Evolutionary conservation across 805 yeast species (phyloP).

Genomic region (Wickerhamomyces strasburgensis): DNA sequence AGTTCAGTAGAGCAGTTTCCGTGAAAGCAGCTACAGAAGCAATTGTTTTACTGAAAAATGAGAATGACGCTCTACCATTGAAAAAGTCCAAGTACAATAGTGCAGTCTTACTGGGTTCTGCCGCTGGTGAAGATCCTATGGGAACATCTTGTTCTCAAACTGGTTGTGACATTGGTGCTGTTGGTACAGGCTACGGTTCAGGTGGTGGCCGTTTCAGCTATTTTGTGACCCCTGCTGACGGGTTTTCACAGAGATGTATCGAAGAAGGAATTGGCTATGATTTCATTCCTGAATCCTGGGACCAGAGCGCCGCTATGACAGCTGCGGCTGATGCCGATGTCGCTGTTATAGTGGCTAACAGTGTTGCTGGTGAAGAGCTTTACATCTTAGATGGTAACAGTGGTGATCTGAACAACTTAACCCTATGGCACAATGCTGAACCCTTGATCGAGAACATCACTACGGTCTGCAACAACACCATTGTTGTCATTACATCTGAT

Average conservation of each 20-base stretch:
- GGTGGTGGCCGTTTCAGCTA: slow-evolving; percentile 50
- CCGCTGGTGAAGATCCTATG: slow-evolving; percentile 45
- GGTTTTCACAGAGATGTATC: slow-evolving; percentile 39
- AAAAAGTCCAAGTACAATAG: slow-evolving; percentile 35
- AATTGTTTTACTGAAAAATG: slow-evolving; percentile 49
- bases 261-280: slow-evolving; percentile 42
- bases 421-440: slow-evolving; percentile 57
- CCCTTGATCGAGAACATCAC: slow-evolving; percentile 45
- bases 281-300: slow-evolving; percentile 41
- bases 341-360: slow-evolving; percentile 48
- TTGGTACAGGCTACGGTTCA: slow-evolving; percentile 63
- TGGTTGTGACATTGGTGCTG: slow-evolving; percentile 50
- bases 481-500: slow-evolving; percentile 55
- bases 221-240: slow-evolving; percentile 50
- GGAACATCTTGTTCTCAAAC: slow-evolving; percentile 59
- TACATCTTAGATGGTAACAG: slow-evolving; percentile 51
- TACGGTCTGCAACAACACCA: slow-evolving; percentile 45
- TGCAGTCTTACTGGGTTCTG: slow-evolving; percentile 48
- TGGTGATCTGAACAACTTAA: slow-evolving; percentile 52
- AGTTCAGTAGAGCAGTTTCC: slow-evolving; percentile 44
- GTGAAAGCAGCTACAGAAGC: slow-evolving; percentile 54
- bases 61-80: slow-evolving; percentile 45
- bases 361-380: slow-evolving; percentile 57
- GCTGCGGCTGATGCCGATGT: slow-evolving; percentile 46
- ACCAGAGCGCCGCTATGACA: slow-evolving; percentile 37